Evolutionary conservation across 495 filamentous ascomycete genomes (phyloP).

Genomic region (Penicillium maclennaniae): DNA sequence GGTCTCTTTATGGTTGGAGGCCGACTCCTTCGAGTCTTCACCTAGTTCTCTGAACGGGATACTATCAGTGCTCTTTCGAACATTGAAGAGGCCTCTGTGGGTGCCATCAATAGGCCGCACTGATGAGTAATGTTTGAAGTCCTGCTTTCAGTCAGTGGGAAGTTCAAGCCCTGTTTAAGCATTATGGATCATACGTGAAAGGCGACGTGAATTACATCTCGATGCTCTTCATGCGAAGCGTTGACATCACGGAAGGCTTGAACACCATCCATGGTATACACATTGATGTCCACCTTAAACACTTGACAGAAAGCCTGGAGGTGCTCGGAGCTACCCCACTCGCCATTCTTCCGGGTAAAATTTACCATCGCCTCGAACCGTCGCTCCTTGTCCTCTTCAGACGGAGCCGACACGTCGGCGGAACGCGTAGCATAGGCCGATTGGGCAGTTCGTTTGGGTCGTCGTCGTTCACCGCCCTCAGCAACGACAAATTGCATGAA

Average conservation of each 20-base stretch:
- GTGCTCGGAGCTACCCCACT: constrained; percentile 71
- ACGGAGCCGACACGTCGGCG: constrained; percentile 38
- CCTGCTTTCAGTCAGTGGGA: constrained; percentile 3
- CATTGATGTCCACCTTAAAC: constrained; percentile 59
- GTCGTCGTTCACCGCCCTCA: constrained; percentile 56
- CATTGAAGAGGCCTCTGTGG: constrained; percentile 44
- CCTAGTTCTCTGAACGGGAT: constrained; percentile 28
- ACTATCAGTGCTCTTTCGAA: constrained; percentile 28
- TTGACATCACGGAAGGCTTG: constrained; percentile 46
- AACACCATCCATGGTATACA: constrained; percentile 53
- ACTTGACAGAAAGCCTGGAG: constrained; percentile 64
- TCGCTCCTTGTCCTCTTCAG: constrained; percentile 55
- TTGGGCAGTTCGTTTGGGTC: constrained; percentile 56
- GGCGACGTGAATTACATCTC: constrained; percentile 58
- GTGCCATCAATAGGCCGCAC: constrained; percentile 60
- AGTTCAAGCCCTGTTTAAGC: not conserved
- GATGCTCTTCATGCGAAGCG: constrained; percentile 38
- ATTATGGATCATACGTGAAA: constrained; percentile 57
- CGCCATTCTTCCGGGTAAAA: constrained; percentile 57
- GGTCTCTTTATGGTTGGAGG: not conserved
- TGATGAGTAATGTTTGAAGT: constrained; percentile 73
- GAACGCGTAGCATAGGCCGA: constrained; percentile 39
- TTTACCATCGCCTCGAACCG: constrained; percentile 60
- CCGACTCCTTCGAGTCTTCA: constrained; percentile 15
- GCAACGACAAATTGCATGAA: constrained; percentile 67